These are phyloP conservation scores for Paraphoma sp. DNA, from an alignment of 2,329 filamentous ascomycete genomes.

Conservation along the genomic window DNA sequence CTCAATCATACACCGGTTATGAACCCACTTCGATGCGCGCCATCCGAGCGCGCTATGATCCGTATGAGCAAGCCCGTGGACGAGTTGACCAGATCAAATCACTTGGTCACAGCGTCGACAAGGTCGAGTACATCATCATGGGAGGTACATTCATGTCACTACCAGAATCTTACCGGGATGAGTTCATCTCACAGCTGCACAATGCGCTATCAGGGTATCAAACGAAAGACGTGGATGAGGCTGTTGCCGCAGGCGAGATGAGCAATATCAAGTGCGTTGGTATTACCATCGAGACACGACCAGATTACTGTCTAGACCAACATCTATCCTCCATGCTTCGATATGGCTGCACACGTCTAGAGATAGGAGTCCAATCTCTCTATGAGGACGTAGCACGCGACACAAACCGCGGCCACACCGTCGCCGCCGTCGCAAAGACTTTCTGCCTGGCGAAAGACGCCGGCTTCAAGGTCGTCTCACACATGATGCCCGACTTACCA, in stretches of 20 bases:
- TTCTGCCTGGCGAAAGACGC: conserved; percentile 98
- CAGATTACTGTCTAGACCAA: conserved; percentile 96
- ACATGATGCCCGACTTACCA: conserved; percentile 99
- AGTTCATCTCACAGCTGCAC: conserved; percentile 94
- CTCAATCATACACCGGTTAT: conserved; percentile 97
- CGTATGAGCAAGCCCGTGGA: conserved; percentile 95
- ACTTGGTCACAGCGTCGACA: conserved; percentile 95
- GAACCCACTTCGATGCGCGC: conserved; percentile 98
- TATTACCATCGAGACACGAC: conserved; percentile 96
- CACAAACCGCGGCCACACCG: conserved; percentile 95
- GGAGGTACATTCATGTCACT: conserved; percentile 99
- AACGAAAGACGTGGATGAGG: conserved; percentile 92
- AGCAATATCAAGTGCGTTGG: conserved; percentile 97
- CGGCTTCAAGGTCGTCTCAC: conserved; percentile 97
- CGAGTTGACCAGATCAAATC: conserved; percentile 96
- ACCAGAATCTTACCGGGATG: conserved; percentile 84
- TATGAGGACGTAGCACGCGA: conserved; percentile 99
- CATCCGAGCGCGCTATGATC: conserved; percentile 95
- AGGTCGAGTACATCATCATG: conserved; percentile 99
- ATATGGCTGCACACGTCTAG: conserved; percentile 95
- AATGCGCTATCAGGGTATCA: conserved; percentile 97
- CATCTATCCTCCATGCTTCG: conserved; percentile 94
- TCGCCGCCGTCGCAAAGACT: conserved; percentile 92
- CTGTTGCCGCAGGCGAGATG: conserved; percentile 92
- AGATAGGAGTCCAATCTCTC: conserved; percentile 93